Evolutionary conservation across 371 early-diverging fungal genomes (phyloP), one percentile per base, ranked within the genome.

Genomic region (Rhizopus stolonifer): DNA sequence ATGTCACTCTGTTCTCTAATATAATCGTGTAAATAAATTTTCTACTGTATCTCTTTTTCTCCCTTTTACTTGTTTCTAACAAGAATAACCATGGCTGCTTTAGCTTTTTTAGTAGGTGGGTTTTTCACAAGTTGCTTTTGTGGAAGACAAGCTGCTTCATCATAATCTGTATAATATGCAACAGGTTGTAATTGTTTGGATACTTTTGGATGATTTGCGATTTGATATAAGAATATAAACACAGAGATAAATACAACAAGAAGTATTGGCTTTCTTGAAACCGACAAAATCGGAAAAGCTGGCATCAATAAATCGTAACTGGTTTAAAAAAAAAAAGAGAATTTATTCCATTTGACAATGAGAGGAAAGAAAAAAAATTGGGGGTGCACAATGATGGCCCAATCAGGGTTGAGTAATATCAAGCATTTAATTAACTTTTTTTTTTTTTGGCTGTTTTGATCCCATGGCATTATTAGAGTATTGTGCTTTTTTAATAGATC

Each of bases 41-140:
- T 42, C 23, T 15, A 25, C 45, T 36, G 19, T 45, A 33, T 46
- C 38, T 36, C 25, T 19, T 21, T 33, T 36, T 46, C 38, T 36
- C 25, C 13, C n/a, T 33, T 36, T 61, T 61, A 74, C 78, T 65
- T 74, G 64, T 78, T 78, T 49, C 75, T 40, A 29, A 78, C 75
- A 45, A 78, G 53, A 40, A 72, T 67, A 13, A 78, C 74, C 56
- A 78, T 63, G 3, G 79, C 75, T 14, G 79, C 79, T 36, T 74
- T 78, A 19, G 79, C 79, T 51, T 70, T 74, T 22, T 63, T 57
- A 6, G 49, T 44, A 15, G 79, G 79, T 14, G 79, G 79, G 23
- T 61, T 49, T 19, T 52, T 61, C 15, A 55, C 49, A 17, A 78
- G 49, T 5, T 54, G 46, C n/a, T 58, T 64, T 29, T 78, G 67